These are phyloP conservation scores for Saccharomycopsis synnaedendra DNA, from an alignment of 805 yeast species.

Conservation along the genomic window DNA sequence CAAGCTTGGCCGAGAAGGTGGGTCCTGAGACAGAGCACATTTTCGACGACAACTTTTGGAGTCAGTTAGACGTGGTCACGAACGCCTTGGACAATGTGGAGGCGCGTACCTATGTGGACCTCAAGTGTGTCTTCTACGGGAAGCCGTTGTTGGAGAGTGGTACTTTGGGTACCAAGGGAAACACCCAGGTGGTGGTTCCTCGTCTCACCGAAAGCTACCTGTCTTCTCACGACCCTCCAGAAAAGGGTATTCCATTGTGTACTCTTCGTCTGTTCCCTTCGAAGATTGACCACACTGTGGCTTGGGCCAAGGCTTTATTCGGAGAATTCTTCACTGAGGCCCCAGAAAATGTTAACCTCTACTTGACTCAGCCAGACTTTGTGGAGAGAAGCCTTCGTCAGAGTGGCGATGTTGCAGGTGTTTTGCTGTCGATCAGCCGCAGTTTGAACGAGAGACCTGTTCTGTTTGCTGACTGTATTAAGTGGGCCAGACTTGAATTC, in stretches of 20 bases:
- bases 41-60: slow-evolving; percentile 83
- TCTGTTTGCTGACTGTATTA: slow-evolving; percentile 85
- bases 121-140: slow-evolving; percentile 87
- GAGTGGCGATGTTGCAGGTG: slow-evolving; percentile 82
- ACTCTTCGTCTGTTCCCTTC: slow-evolving; percentile 96
- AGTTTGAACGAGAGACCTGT: slow-evolving; percentile 76
- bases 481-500: slow-evolving; percentile 89
- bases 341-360: slow-evolving; percentile 89
- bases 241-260: slow-evolving; percentile 93
- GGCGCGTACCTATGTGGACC: slow-evolving; percentile 95
- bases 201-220: slow-evolving; percentile 91
- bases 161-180: slow-evolving; percentile 96
- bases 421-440: slow-evolving; percentile 67
- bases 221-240: slow-evolving; percentile 97
- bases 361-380: slow-evolving; percentile 83
- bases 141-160: slow-evolving; percentile 94
- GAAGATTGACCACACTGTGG: slow-evolving; percentile 97
- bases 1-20: slow-evolving; percentile 72
- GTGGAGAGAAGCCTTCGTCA: slow-evolving; percentile 88
- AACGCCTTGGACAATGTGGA: slow-evolving; percentile 97
- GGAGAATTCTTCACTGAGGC: slow-evolving; percentile 84
- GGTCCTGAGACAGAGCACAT: slow-evolving; percentile 87
- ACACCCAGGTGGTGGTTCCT: slow-evolving; percentile 94
- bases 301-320: slow-evolving; percentile 96
- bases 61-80: slow-evolving; percentile 72